phyloP scores from a whole-genome alignment of 2,329 filamentous ascomycete species.

The Chalara sp. region DNA sequence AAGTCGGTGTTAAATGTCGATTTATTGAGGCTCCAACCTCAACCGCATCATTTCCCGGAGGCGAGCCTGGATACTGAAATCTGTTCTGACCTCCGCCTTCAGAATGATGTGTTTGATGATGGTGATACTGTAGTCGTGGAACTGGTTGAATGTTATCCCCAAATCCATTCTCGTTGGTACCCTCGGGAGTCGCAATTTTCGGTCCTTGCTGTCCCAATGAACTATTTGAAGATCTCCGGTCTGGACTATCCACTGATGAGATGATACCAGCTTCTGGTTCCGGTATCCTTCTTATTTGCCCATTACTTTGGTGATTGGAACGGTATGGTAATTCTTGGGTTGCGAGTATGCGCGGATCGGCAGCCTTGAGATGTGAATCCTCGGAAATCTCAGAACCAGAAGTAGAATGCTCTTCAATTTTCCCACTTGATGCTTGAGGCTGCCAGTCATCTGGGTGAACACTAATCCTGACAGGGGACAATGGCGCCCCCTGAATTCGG shows the following conservation, averaged over 20 bases:
- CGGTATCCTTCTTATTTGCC: too few relatives aligned
- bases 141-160: constrained; percentile 27
- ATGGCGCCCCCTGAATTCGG: constrained; percentile 42
- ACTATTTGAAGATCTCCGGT: constrained; percentile 16
- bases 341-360: too few relatives aligned
- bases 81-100: constrained; percentile 29
- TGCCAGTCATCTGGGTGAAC: constrained; percentile 47
- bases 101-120: constrained; percentile 41
- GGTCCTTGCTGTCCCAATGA: constrained; percentile 4
- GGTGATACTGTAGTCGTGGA: constrained; percentile 52
- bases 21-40: constrained; percentile 47
- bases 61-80: constrained; percentile 10
- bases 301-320: too few relatives aligned
- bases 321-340: too few relatives aligned
- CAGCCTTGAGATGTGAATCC: too few relatives aligned
- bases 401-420: constrained; percentile 35
- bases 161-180: constrained; percentile 18
- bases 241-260: constrained; percentile 20
- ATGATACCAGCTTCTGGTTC: constrained; percentile 19
- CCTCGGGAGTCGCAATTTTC: constrained; percentile 8
- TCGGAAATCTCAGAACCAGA: too few relatives aligned
- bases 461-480: constrained; percentile 50
- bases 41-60: constrained; percentile 18
- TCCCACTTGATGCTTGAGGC: constrained; percentile 42
- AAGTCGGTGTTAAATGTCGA: constrained; percentile 56